Evolutionary conservation across 2,329 filamentous ascomycete species (phyloP), one percentile per base, ranked within the genome.

Genomic region (Cercospora sp.): DNA sequence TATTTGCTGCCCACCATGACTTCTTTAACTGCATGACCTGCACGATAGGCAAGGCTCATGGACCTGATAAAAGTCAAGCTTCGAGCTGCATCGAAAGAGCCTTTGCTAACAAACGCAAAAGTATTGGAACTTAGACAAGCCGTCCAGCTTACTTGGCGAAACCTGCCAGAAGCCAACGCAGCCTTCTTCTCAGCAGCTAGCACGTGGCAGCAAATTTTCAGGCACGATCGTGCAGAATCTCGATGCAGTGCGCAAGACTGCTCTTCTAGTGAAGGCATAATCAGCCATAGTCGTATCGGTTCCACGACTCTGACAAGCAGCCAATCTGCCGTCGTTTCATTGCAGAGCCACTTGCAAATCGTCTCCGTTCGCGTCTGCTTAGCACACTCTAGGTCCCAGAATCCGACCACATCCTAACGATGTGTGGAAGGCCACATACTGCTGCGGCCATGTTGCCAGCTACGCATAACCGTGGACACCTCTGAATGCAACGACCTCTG

Each of bases 41-140:
- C 12, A 28, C 24, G 49, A 16, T 8, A 7, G 21, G 6, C 21
- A 53, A 53, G 28, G 49, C 24, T 28, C 49, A 53, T 24, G 21
- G 7, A 13, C 13, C 10, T 28, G 49, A 53, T 13, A 10, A 3
- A 53, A 26, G 49, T 12, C 21, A 53, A 10, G 18, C 10, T 53
- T 53, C 49, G 13, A 53, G 21, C 21, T 53, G 49, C 49, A 53
- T 53, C 1, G 49, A 28, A 24, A 51, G 45, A 51, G 45, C 9
- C 4, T 13, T 13, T 53, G 49, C 49, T 53, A 28, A 16, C 49
- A 24, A 53, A 53, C 5, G 49, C 24, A 53, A 53, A 53, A 53
- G 6, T 53, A 53, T 53, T 53, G 49, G 24, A 53, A 53, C 49
- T 53, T 53, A 53, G 49, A 53, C 49, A 53, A 53, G 49, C 13